Evolutionary conservation across 2,329 filamentous ascomycete genomes (phyloP).

Genomic region (Laburnicola sp.): DNA sequence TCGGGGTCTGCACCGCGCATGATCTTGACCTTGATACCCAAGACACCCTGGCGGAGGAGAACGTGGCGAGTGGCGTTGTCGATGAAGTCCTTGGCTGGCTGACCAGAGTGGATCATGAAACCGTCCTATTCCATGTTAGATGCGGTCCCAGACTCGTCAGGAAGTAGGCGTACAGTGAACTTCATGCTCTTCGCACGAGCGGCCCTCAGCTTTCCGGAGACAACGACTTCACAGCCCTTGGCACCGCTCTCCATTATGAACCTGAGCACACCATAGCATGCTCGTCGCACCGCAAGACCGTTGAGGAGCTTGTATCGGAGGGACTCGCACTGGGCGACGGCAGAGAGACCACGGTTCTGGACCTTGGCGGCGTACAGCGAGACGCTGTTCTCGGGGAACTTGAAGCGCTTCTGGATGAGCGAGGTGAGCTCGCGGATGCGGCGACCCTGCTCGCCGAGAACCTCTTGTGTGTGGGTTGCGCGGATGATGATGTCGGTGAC

Average conservation of each 20-base stretch:
- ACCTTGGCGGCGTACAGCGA: constrained; percentile 99
- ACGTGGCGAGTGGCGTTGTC: constrained; percentile 98
- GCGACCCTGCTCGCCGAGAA: constrained; percentile 99
- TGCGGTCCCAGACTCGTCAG: not conserved
- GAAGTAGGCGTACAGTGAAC: constrained; percentile 77
- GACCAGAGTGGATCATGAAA: constrained; percentile 99
- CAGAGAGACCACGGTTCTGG: constrained; percentile 99
- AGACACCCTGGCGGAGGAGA: constrained; percentile 98
- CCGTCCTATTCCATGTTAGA: constrained; percentile 64
- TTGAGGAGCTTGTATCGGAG: constrained; percentile 99
- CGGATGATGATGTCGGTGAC: constrained; percentile 99
- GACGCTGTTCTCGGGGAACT: constrained; percentile 99
- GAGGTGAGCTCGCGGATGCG: constrained; percentile 99
- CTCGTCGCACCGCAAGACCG: constrained; percentile 96
- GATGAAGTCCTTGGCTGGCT: constrained; percentile 99
- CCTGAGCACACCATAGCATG: constrained; percentile 99
- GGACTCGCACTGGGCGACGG: constrained; percentile 99
- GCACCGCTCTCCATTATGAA: constrained; percentile 99
- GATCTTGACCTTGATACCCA: constrained; percentile 99
- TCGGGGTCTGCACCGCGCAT: constrained; percentile 99
- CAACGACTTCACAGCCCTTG: constrained; percentile 99
- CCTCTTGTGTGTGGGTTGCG: constrained; percentile 99
- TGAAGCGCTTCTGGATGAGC: constrained; percentile 99
- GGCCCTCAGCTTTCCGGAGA: constrained; percentile 97
- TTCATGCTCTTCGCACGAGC: constrained; percentile 99